Evolutionary conservation across 2,329 filamentous ascomycete species (phyloP).

Genomic region (Penicillium sp.): DNA sequence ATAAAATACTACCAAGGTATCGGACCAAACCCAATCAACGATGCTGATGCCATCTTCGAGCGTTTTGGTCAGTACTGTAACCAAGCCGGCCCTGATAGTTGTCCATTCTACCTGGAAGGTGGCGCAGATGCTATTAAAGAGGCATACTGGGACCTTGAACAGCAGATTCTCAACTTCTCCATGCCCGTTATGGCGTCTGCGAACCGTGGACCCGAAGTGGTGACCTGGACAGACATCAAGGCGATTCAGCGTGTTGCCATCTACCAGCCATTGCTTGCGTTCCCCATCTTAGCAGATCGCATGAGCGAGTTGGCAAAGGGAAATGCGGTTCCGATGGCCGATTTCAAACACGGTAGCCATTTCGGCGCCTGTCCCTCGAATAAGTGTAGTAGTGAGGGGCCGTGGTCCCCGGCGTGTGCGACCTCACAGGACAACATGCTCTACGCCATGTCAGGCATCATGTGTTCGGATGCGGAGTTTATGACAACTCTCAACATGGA

Average conservation of each 20-base stretch:
- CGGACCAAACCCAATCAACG: conserved; percentile 28
- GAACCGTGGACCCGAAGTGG: conserved; percentile 35
- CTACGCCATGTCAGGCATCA: conserved; percentile 33
- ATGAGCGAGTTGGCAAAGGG: conserved; percentile 28
- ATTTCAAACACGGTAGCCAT: conserved; percentile 32
- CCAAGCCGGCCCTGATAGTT: conserved; percentile 26
- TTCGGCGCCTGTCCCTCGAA: conserved; percentile 28
- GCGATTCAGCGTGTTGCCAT: conserved; percentile 31
- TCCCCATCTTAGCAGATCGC: conserved; percentile 29
- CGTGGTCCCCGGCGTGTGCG: conserved; percentile 34
- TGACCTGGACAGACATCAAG: conserved; percentile 40
- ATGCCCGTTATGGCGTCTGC: conserved; percentile 33
- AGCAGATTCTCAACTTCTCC: conserved; percentile 26
- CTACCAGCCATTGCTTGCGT: conserved; percentile 35
- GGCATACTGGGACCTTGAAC: conserved; percentile 28
- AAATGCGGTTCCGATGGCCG: conserved; percentile 30
- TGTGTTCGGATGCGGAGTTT: conserved; percentile 34
- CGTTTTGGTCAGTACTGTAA: conserved; percentile 37
- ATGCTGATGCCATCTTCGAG: conserved; percentile 40
- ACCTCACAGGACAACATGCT: conserved; percentile 27
- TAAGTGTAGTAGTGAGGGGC: conserved; percentile 31
- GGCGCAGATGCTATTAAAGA: conserved; percentile 31
- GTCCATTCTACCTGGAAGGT: conserved; percentile 33
- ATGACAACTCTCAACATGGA: conserved; percentile 20
- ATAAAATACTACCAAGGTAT: conserved; percentile 35